These are phyloP conservation scores for Cutaneotrichosporon spelunceum DNA, from an alignment of 1,284 basidiomycete species.

Conservation along the genomic window DNA sequence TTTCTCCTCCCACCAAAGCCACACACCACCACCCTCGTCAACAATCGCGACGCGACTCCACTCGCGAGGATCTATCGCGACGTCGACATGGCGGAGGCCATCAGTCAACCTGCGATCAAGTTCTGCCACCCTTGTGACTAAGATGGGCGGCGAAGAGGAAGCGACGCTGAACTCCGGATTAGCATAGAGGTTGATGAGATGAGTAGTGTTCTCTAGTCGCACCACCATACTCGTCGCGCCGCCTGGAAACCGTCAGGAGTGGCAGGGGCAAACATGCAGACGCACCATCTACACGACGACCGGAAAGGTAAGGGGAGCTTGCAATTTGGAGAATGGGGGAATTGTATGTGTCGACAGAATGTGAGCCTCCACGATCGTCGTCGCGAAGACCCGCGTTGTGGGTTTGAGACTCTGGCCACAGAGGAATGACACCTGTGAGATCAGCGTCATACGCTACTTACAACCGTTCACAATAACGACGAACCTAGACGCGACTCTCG, in stretches of 20 bases:
- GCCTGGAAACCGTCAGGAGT: constrained; percentile 19
- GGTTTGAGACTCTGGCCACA: neutral
- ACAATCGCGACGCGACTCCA: constrained; percentile 35
- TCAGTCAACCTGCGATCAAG: constrained; percentile 18
- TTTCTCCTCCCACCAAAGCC: constrained; percentile 40
- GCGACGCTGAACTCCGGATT: constrained; percentile 24
- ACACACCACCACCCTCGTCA: constrained; percentile 42
- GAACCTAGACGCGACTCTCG: neutral
- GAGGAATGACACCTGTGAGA: neutral
- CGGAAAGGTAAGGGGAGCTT: constrained; percentile 4
- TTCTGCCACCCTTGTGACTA: constrained; percentile 18
- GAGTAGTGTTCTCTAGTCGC: constrained; percentile 27
- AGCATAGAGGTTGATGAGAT: constrained; percentile 29
- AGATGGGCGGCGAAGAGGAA: constrained; percentile 14
- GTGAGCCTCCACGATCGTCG: neutral
- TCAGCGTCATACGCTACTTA: neutral
- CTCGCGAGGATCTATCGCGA: constrained; percentile 29
- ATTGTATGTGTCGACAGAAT: constrained; percentile 3
- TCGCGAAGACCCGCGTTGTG: constrained; percentile 3
- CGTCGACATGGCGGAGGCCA: constrained; percentile 33
- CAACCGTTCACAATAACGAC: neutral
- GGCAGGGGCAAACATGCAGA: neutral
- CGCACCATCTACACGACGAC: constrained; percentile 3
- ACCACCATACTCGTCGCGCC: constrained; percentile 28
- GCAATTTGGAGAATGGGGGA: constrained; percentile 7